A percentile compares a stretch with the other conserved stretches of the same genome.
These are phyloP conservation scores for Paramecium tetraurelia DNA, from an alignment of 73 alveolate species.

Conservation along the genomic window DNA sequence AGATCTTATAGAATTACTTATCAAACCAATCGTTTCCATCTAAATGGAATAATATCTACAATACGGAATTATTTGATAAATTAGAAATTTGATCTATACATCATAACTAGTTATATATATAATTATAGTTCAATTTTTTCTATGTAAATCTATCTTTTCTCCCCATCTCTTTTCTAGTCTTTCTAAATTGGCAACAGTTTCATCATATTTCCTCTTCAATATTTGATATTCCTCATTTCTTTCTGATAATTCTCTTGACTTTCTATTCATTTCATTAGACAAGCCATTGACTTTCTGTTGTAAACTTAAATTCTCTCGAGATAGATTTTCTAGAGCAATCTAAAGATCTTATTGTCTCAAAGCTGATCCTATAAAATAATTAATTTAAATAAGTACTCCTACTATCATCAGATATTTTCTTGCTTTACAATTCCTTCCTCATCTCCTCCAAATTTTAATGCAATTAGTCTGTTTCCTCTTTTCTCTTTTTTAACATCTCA, in stretches of 20 bases:
- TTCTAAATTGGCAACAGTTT: not conserved
- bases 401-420: not conserved
- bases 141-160: conserved; percentile 38
- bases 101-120: not conserved
- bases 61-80: not conserved
- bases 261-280: conserved; percentile 24
- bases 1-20: not conserved
- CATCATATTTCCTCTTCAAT: conserved; percentile 27
- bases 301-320: conserved; percentile 5
- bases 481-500: conserved; percentile 35
- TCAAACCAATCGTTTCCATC: not conserved
- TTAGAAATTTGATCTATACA: not conserved
- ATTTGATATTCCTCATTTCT: conserved; percentile 33
- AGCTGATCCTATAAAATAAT: not conserved
- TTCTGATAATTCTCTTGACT: not conserved
- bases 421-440: not conserved
- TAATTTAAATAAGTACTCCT: not conserved
- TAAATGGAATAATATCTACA: not conserved
- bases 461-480: conserved; percentile 28
- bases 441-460: conserved; percentile 28
- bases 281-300: not conserved
- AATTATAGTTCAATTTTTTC: conserved; percentile 9
- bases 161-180: conserved; percentile 51
- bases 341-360: conserved; percentile 29
- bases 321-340: not conserved